Conservation (phyloP, 345 rosid genomes). For the Leavenworthia alabamica region DNA sequence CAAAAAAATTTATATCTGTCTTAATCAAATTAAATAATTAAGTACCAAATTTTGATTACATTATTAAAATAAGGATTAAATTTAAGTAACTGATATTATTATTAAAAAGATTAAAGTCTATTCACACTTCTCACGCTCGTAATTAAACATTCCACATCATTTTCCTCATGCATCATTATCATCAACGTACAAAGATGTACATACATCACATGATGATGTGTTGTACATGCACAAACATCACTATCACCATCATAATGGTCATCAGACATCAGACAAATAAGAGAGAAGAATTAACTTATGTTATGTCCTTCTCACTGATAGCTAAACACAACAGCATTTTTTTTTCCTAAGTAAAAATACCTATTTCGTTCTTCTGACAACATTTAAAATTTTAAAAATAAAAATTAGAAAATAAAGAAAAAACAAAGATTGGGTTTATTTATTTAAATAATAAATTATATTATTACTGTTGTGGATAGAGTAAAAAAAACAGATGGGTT, state of each 20-base stretch:
- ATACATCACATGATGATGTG: slow-evolving; percentile 13
- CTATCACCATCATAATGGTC: slow-evolving; percentile 22
- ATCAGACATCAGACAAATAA: slow-evolving; percentile 2
- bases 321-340: slow-evolving; percentile 19
- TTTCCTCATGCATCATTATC: slow-evolving; percentile 7
- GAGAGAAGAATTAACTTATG: slow-evolving; percentile 25
- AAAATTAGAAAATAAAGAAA: neutral
- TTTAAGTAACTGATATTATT: too few species aligned
- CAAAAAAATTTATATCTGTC: neutral
- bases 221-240: slow-evolving; percentile 28
- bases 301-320: slow-evolving; percentile 25
- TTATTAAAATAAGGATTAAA: too few species aligned
- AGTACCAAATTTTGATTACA: too few species aligned
- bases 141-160: neutral
- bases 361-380: slow-evolving; percentile 27
- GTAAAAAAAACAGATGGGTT: slow-evolving; percentile 28
- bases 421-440: slow-evolving; percentile 28
- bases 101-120: too few species aligned
- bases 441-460: neutral
- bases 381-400: neutral
- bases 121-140: slow-evolving; percentile 23
- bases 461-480: slow-evolving; percentile 21
- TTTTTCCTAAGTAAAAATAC: slow-evolving; percentile 10
- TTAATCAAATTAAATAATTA: too few species aligned
- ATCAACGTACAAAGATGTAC: slow-evolving; percentile 16